These are phyloP conservation scores for Emydomyces testavorans DNA, from an alignment of 2,329 filamentous ascomycete genomes.

Conservation along the genomic window DNA sequence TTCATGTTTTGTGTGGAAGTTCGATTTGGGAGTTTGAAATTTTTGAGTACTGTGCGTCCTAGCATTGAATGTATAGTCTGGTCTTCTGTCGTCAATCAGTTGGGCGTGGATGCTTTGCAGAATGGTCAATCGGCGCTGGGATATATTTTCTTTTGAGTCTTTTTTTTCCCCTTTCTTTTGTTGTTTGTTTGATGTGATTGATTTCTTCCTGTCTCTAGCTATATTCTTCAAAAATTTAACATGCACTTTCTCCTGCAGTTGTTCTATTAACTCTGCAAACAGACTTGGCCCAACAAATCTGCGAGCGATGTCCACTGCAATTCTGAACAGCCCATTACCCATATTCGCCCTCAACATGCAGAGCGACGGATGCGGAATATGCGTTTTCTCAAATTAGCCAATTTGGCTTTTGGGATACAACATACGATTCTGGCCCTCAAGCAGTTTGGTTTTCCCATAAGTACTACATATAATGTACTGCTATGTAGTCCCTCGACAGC, in stretches of 20 bases:
- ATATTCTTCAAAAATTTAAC: background rate
- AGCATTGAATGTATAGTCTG: background rate
- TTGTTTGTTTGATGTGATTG: background rate
- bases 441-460: too few relatives aligned
- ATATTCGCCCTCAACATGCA: too few relatives aligned
- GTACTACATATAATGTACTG: too few relatives aligned
- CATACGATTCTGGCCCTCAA: too few relatives aligned
- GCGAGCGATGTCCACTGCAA: too few relatives aligned
- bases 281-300: too few relatives aligned
- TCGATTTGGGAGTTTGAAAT: conserved; percentile 2
- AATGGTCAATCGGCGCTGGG: background rate
- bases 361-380: too few relatives aligned
- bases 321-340: too few relatives aligned
- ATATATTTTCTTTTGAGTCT: background rate
- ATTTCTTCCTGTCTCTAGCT: background rate
- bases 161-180: too few relatives aligned
- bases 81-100: background rate
- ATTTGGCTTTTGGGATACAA: too few relatives aligned
- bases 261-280: background rate
- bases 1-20: conserved; percentile 1
- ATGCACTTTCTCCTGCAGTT: background rate
- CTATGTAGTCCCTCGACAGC: too few relatives aligned
- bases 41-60: conserved; percentile 4
- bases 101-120: background rate
- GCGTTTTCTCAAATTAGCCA: too few relatives aligned